Base-by-base conservation (phyloP, 2,329 filamentous ascomycete genomes). In the Diaporthe vexans region DNA sequence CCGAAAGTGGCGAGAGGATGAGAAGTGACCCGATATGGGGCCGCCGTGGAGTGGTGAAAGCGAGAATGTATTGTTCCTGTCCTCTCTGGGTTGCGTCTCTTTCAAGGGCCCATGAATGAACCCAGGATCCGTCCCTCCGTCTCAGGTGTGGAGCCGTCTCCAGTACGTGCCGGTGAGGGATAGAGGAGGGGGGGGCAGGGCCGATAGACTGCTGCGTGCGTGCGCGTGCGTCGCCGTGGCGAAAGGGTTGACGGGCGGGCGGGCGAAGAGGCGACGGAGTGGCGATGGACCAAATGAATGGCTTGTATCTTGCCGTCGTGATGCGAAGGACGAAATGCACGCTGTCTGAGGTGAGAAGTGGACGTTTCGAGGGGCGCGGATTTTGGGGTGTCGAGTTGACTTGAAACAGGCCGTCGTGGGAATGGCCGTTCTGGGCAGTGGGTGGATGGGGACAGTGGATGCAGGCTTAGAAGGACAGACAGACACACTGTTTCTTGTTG, bases 341-440 rank as follows among this genome's bases (percentile, higher is more conserved):
- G 37, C 48, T 51, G 71, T 46, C 61, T 71, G 74, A 74, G 54
- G 68, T 72, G 46, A 74, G 72, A 73, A 73, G 40, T 26, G 48
- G 72, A 37, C 43, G 74, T 68, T 72, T 72, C 71, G 72, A 71
- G 72, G 72, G 48, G 43, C 65, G 65, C 26, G 57, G 67, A 24
- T 74, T 65, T 65, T 48, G 72, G 72, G 61, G 72, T 65, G 67
- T 72, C 26, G 74, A 72, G 59, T 59, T 61, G 72, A 69, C 56
- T 72, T 74, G 72, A 75, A 72, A 74, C 74, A 75, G 74, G 74
- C 72, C 72, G 68, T 68, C 68, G 72, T 72, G 59, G 68, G 24
- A 57, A 57, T 58, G 74, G 59, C 68, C 74, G 46, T 59, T 71
- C 57, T 72, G 57, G 70, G 70, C 58, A 35, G 51, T 48, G 61